Percentiles rank a stretch among this genome's conserved stretches.
These are phyloP conservation scores for Ambrosia hybrid DNA, from an alignment of 140 eudicot genomes.

Conservation along the genomic window DNA sequence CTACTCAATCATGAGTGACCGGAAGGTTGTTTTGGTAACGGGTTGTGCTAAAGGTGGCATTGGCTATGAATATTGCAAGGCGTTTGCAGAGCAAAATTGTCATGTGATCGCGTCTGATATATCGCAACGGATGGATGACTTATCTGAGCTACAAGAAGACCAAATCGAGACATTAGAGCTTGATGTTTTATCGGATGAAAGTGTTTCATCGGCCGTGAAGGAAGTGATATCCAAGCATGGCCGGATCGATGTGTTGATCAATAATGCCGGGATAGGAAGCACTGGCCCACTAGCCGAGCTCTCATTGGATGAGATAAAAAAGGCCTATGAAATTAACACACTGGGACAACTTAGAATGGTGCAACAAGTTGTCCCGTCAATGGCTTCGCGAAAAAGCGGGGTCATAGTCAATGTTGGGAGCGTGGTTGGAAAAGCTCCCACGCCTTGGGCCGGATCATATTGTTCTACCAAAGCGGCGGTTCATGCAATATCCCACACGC, in stretches of 20 bases:
- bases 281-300: constrained; percentile 85
- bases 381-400: constrained; percentile 52
- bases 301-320: constrained; percentile 45
- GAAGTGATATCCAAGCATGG: constrained; percentile 52
- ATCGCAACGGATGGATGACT: constrained; percentile 45
- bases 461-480: constrained; percentile 66
- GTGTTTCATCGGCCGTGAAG: constrained; percentile 52
- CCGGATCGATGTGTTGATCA: constrained; percentile 59
- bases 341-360: constrained; percentile 69
- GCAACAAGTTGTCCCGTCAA: constrained; percentile 69
- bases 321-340: constrained; percentile 58
- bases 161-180: constrained; percentile 51
- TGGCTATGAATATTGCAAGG: constrained; percentile 73
- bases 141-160: constrained; percentile 42
- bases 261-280: constrained; percentile 75
- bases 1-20: constrained; percentile 33
- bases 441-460: constrained; percentile 87
- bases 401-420: constrained; percentile 63
- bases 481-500: constrained; percentile 53
- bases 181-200: constrained; percentile 60
- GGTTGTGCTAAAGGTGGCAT: constrained; percentile 91
- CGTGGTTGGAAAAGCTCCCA: constrained; percentile 68
- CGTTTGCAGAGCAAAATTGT: constrained; percentile 68
- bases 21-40: constrained; percentile 61
- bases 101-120: constrained; percentile 67